Percentiles rank a stretch among this genome's conserved stretches.
These are phyloP conservation scores for Penicillium sp. DNA, from an alignment of 2,329 filamentous ascomycete species.

Conservation along the genomic window DNA sequence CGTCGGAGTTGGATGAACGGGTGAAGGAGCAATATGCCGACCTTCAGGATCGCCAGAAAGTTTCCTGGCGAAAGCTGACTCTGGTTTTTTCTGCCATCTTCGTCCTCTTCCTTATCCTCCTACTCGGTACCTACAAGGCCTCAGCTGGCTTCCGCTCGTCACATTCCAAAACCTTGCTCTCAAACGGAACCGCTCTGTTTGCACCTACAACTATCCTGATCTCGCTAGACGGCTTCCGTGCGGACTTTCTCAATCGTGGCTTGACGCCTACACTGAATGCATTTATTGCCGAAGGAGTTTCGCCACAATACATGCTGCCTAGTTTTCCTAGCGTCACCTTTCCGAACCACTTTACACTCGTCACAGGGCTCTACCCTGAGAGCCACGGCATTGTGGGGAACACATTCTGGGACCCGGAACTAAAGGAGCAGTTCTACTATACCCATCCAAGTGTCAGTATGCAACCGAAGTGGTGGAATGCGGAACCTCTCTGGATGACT, in stretches of 20 bases:
- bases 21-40: constrained; percentile 38
- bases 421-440: constrained; percentile 84
- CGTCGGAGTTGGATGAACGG: constrained; percentile 57
- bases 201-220: constrained; percentile 91
- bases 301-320: constrained; percentile 88
- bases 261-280: constrained; percentile 81
- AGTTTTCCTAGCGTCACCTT: constrained; percentile 97
- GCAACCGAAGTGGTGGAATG: constrained; percentile 91
- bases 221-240: constrained; percentile 93
- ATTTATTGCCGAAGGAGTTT: constrained; percentile 82
- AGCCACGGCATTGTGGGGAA: constrained; percentile 93
- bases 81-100: constrained; percentile 53
- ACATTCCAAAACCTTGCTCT: constrained; percentile 45
- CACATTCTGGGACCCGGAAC: constrained; percentile 84
- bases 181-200: constrained; percentile 88
- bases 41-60: constrained; percentile 30
- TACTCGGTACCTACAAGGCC: constrained; percentile 62
- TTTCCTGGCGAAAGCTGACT: constrained; percentile 40
- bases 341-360: constrained; percentile 92
- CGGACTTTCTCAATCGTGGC: constrained; percentile 84
- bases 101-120: constrained; percentile 59
- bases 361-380: constrained; percentile 90
- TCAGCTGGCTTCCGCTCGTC: constrained; percentile 46
- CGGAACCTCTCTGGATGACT: constrained; percentile 92
- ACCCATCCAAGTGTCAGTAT: constrained; percentile 77